These are phyloP conservation scores for Cercospora berteroae DNA, from an alignment of 2,329 filamentous ascomycete genomes.

Conservation along the genomic window DNA sequence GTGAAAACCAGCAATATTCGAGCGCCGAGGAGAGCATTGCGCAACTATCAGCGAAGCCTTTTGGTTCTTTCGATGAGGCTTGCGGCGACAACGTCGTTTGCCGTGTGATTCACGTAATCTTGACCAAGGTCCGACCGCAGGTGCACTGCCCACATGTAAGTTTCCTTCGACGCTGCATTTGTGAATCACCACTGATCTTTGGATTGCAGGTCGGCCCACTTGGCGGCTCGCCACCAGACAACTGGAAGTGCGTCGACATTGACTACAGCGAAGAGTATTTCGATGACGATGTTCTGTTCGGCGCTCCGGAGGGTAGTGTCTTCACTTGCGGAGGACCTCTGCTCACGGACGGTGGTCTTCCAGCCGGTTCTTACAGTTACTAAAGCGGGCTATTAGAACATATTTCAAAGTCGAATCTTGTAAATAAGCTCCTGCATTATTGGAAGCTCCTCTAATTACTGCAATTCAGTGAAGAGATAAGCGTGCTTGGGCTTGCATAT, in stretches of 20 bases:
- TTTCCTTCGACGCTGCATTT: slow-evolving; percentile 19
- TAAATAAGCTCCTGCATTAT: background rate
- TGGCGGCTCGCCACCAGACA: slow-evolving; percentile 10
- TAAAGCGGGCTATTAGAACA: background rate
- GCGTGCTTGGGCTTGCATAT: background rate
- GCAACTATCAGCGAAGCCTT: slow-evolving; percentile 37
- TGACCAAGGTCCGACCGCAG: slow-evolving; percentile 34
- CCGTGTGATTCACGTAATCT: slow-evolving; percentile 43
- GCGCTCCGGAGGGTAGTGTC: slow-evolving; percentile 18
- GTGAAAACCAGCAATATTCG: slow-evolving; percentile 41
- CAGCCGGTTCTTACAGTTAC: background rate
- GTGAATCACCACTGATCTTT: background rate
- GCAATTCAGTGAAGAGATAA: background rate
- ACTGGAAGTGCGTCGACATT: slow-evolving; percentile 33
- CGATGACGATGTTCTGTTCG: slow-evolving; percentile 29
- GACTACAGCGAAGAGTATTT: slow-evolving; percentile 33
- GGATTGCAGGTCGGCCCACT: background rate
- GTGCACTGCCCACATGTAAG: slow-evolving; percentile 35
- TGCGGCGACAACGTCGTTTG: slow-evolving; percentile 49
- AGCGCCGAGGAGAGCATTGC: slow-evolving; percentile 37
- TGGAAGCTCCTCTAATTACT: background rate
- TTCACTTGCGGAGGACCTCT: slow-evolving; percentile 21
- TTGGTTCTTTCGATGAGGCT: slow-evolving; percentile 44
- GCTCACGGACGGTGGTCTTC: background rate
- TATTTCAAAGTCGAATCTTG: background rate